Evolutionary conservation across 2,329 filamentous ascomycete species (phyloP).

Genomic region (Cladosporium colombiae): DNA sequence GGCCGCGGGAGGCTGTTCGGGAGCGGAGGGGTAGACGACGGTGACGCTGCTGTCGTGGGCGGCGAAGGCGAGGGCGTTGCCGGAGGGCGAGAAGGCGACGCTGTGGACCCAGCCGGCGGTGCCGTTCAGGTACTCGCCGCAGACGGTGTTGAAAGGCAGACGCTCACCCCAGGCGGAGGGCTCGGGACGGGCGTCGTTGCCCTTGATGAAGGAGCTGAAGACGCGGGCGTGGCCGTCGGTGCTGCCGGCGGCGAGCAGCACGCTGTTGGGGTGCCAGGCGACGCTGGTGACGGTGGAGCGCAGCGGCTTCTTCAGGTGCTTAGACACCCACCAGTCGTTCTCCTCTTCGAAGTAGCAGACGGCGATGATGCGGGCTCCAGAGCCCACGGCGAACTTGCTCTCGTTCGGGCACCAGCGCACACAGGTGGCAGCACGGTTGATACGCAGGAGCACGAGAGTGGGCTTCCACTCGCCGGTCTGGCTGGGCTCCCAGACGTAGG

Average conservation of each 20-base stretch:
- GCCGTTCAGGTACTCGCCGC: constrained; percentile 93
- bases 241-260: constrained; percentile 90
- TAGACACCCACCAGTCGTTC: constrained; percentile 99
- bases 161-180: constrained; percentile 91
- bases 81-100: constrained; percentile 88
- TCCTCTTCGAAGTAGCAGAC: constrained; percentile 99
- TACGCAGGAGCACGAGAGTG: constrained; percentile 91
- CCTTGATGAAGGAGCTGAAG: constrained; percentile 95
- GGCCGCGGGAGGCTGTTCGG: constrained; percentile 87
- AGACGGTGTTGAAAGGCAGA: constrained; percentile 96
- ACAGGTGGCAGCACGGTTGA: constrained; percentile 94
- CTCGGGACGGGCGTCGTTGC: constrained; percentile 81
- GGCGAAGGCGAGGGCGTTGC: constrained; percentile 89
- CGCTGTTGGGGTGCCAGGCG: constrained; percentile 96
- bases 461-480: constrained; percentile 87
- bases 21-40: constrained; percentile 88
- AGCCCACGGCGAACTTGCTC: constrained; percentile 96
- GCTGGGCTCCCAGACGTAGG: constrained; percentile 97
- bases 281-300: constrained; percentile 94
- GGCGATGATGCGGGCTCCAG: constrained; percentile 90
- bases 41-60: constrained; percentile 96
- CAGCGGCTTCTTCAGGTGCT: constrained; percentile 98
- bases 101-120: constrained; percentile 96
- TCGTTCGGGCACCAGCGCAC: constrained; percentile 97
- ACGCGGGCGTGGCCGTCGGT: constrained; percentile 96